Conservation (phyloP, 1,139 yeast genomes). For the Saccharomyces hybrid region DNA sequence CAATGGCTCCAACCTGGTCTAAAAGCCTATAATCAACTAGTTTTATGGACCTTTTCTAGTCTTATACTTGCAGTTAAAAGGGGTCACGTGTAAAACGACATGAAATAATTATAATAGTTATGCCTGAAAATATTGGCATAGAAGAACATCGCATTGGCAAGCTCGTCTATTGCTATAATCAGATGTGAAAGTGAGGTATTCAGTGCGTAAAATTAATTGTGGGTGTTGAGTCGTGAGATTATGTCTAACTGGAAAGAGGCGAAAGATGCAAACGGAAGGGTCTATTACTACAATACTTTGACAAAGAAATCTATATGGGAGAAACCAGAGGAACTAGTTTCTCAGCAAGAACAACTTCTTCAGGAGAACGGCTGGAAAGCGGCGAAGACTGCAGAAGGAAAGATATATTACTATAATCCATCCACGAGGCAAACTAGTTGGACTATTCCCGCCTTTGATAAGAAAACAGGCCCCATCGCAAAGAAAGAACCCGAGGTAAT, state of each 20-base stretch:
- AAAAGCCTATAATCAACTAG: background rate
- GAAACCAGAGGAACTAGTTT: conserved; percentile 46
- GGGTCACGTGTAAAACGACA: conserved; percentile 4
- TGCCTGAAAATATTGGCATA: background rate
- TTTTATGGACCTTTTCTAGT: background rate
- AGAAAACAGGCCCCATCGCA: conserved; percentile 1
- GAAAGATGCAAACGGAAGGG: conserved; percentile 56
- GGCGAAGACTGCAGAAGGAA: conserved; percentile 61
- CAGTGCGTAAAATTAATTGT: background rate
- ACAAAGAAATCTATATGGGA: conserved; percentile 79
- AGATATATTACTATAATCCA: conserved; percentile 62
- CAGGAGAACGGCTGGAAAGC: conserved; percentile 50
- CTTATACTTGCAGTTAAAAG: background rate
- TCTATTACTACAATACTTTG: conserved; percentile 59
- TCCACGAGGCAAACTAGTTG: conserved; percentile 66
- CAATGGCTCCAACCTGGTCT: background rate
- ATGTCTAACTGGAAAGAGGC: conserved; percentile 54
- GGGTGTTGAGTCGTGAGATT: background rate
- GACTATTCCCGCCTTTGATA: conserved; percentile 57
- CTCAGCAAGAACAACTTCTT: conserved; percentile 18
- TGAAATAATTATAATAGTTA: background rate
- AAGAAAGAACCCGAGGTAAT: conserved; percentile 10
- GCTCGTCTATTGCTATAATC: background rate
- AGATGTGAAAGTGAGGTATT: background rate
- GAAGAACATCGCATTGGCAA: background rate